Evolutionary conservation across 2,329 filamentous ascomycete species (phyloP).

Genomic region (Aspergillus persii): DNA sequence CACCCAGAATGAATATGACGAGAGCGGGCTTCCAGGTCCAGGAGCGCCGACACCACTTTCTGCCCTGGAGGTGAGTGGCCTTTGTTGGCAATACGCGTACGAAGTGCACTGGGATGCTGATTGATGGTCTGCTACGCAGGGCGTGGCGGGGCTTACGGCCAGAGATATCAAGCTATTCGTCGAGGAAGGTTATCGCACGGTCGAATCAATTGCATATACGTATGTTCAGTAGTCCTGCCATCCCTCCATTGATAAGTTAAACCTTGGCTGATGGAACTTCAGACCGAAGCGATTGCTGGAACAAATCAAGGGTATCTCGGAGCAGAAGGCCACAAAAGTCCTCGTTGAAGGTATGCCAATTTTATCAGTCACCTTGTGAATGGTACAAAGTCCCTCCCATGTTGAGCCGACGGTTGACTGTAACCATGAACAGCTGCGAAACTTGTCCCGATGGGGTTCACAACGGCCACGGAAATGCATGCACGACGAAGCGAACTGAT

Average conservation of each 20-base stretch:
- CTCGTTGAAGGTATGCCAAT: conserved; percentile 74
- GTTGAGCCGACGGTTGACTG: conserved; percentile 9
- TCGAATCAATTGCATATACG: conserved; percentile 95
- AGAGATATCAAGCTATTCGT: conserved; percentile 91
- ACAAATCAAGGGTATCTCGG: conserved; percentile 96
- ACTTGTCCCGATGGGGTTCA: conserved; percentile 97
- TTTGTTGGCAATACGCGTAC: not conserved
- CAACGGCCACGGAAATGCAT: conserved; percentile 98
- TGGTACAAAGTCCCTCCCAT: not conserved
- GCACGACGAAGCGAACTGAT: conserved; percentile 94
- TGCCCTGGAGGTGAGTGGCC: conserved; percentile 71
- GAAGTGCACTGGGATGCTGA: not conserved
- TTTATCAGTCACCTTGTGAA: not conserved
- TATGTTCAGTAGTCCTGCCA: conserved; percentile 39
- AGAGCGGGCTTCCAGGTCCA: conserved; percentile 71
- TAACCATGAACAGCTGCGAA: conserved; percentile 67
- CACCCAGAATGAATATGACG: conserved; percentile 71
- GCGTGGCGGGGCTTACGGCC: conserved; percentile 83
- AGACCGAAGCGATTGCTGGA: conserved; percentile 73
- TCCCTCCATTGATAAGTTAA: not conserved
- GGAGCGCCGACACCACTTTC: conserved; percentile 89
- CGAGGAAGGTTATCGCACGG: conserved; percentile 90
- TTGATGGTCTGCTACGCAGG: conserved; percentile 52
- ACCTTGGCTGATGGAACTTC: not conserved
- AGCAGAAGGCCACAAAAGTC: conserved; percentile 92